Evolutionary conservation across 371 early-diverging fungal species (phyloP).

Genomic region (Mucor indicus): DNA sequence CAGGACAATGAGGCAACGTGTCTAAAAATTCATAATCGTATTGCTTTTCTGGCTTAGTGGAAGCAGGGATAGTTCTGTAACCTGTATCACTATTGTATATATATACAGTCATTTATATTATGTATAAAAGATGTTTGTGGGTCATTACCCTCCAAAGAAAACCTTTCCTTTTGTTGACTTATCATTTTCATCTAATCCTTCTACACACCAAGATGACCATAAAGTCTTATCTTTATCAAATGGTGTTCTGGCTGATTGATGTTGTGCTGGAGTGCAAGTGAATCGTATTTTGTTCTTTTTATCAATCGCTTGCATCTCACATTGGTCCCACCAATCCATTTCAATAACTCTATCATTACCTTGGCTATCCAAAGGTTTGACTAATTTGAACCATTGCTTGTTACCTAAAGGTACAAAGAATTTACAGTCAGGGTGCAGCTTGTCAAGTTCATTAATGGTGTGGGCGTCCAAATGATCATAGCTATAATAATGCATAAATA

Average conservation of each 20-base stretch:
- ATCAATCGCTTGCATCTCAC: no score
- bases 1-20: slow-evolving; percentile 69
- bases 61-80: slow-evolving; percentile 52
- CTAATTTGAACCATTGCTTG: slow-evolving; percentile 54
- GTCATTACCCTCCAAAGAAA: slow-evolving; percentile 70
- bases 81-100: slow-evolving; percentile 65
- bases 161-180: slow-evolving; percentile 40
- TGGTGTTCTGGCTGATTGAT: slow-evolving; percentile 67
- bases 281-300: slow-evolving; percentile 33
- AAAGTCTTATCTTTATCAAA: slow-evolving; percentile 68
- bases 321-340: slow-evolving; percentile 81
- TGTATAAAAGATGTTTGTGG: neutral
- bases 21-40: slow-evolving; percentile 32
- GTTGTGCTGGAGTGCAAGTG: slow-evolving; percentile 75
- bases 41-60: slow-evolving; percentile 17
- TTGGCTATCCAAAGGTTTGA: slow-evolving; percentile 21
- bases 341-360: slow-evolving; percentile 51
- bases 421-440: slow-evolving; percentile 35
- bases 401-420: slow-evolving; percentile 80
- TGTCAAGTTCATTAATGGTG: slow-evolving; percentile 50
- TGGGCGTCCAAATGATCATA: slow-evolving; percentile 76
- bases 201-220: slow-evolving; percentile 72
- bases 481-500: slow-evolving; percentile 5
- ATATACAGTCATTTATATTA: neutral
- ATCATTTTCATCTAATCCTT: slow-evolving; percentile 32